Evolutionary conservation across 805 yeast species (phyloP).

Genomic region (Yarrowia porcina): DNA sequence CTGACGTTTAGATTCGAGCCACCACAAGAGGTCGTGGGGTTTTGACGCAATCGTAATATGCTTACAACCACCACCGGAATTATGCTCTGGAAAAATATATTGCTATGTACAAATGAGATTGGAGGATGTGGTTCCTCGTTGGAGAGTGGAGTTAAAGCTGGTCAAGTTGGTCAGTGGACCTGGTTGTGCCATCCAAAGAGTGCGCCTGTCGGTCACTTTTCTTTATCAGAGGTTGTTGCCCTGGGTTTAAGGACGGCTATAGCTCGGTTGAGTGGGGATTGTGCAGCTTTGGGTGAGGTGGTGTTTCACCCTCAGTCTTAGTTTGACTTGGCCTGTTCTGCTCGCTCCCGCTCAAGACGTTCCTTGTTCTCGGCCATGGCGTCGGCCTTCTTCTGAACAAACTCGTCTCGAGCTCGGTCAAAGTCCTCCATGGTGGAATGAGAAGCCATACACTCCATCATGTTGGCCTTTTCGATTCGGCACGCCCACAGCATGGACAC

Average conservation of each 20-base stretch:
- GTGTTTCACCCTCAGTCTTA: slow-evolving; percentile 8
- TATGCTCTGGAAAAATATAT: slow-evolving; percentile 19
- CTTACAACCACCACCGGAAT: background rate
- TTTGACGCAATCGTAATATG: slow-evolving; percentile 7
- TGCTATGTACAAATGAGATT: slow-evolving; percentile 17
- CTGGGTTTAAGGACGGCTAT: background rate
- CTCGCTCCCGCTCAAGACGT: background rate
- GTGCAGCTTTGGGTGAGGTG: background rate
- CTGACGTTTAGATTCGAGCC: background rate
- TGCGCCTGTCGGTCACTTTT: background rate
- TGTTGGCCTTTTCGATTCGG: slow-evolving; percentile 37
- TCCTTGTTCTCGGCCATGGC: slow-evolving; percentile 26
- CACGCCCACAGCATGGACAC: slow-evolving; percentile 41
- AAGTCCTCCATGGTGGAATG: slow-evolving; percentile 38
- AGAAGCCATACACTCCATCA: slow-evolving; percentile 38
- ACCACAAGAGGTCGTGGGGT: background rate
- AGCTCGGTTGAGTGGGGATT: background rate
- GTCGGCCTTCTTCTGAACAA: slow-evolving; percentile 35
- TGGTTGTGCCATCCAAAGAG: background rate
- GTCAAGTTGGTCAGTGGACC: slow-evolving; percentile 12
- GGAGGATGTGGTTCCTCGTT: background rate
- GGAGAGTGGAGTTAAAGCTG: slow-evolving; percentile 15
- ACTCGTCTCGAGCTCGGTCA: slow-evolving; percentile 35
- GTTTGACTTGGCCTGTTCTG: slow-evolving; percentile 4
- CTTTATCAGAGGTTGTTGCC: background rate